Evolutionary conservation across 805 yeast species (phyloP).

Genomic region (Barnettozyma californica): DNA sequence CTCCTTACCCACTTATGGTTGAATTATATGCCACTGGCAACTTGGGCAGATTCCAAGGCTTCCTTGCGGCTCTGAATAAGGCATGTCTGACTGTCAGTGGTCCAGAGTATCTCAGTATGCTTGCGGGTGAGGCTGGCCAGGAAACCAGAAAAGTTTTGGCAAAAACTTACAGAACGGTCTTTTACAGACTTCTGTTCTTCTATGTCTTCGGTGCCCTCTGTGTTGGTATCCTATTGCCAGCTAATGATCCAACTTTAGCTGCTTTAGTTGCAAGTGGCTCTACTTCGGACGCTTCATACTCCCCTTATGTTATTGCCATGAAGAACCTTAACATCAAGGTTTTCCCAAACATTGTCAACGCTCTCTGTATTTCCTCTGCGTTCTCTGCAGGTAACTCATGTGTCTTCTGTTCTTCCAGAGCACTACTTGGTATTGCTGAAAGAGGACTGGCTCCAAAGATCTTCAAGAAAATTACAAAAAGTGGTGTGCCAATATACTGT

Average conservation of each 20-base stretch:
- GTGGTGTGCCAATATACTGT: constrained; percentile 68
- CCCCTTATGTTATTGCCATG: constrained; percentile 53
- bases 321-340: constrained; percentile 48
- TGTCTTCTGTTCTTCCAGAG: constrained; percentile 52
- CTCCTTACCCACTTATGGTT: constrained; percentile 46
- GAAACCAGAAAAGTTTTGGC: constrained; percentile 68
- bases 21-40: constrained; percentile 50
- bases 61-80: constrained; percentile 57
- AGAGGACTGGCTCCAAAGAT: constrained; percentile 56
- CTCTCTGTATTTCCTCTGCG: constrained; percentile 48
- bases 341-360: constrained; percentile 46
- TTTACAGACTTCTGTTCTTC: constrained; percentile 52
- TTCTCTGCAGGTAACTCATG: constrained; percentile 50
- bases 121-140: constrained; percentile 70
- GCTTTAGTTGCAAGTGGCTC: constrained; percentile 37
- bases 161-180: constrained; percentile 65
- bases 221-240: constrained; percentile 61
- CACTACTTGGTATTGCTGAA: constrained; percentile 47
- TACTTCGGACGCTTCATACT: constrained; percentile 39
- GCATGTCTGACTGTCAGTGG: constrained; percentile 77
- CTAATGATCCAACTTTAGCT: constrained; percentile 47
- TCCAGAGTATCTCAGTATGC: constrained; percentile 76
- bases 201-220: constrained; percentile 60
- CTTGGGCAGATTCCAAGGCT: constrained; percentile 64
- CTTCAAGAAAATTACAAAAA: constrained; percentile 51